Conservation (phyloP, 2,329 filamentous ascomycete genomes). For the Penicillium italicum region DNA sequence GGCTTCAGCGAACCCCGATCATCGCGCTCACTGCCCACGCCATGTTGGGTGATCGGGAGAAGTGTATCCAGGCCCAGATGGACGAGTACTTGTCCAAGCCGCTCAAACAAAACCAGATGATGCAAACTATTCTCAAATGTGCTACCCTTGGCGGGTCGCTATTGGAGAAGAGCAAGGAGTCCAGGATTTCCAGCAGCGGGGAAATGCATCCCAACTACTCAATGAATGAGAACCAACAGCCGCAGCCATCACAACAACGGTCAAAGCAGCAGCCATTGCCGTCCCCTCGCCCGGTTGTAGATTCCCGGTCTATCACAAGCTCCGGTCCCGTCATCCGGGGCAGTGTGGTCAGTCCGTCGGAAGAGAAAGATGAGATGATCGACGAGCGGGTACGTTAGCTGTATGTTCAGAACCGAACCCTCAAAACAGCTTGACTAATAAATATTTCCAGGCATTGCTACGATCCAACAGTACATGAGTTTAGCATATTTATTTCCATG, state of each 20-base stretch:
- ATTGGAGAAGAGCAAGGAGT: constrained; percentile 44
- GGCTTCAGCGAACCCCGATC: constrained; percentile 81
- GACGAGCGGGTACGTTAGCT: constrained; percentile 51
- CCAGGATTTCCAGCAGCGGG: constrained; percentile 39
- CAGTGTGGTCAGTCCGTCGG: constrained; percentile 60
- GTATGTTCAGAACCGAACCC: constrained; percentile 6
- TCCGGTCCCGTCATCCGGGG: constrained; percentile 56
- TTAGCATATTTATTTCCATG: constrained; percentile 26
- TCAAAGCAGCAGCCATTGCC: constrained; percentile 17
- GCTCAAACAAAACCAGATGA: constrained; percentile 92
- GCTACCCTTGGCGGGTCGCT: constrained; percentile 70
- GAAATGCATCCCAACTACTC: constrained; percentile 37
- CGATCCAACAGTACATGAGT: constrained; percentile 50
- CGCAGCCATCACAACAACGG: constrained; percentile 14
- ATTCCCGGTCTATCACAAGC: constrained; percentile 67
- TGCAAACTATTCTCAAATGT: constrained; percentile 96
- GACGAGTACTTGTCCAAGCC: constrained; percentile 98
- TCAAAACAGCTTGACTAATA: constrained; percentile 10
- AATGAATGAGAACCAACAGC: constrained; percentile 36
- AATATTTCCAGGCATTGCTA: constrained; percentile 40
- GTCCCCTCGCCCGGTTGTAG: constrained; percentile 50
- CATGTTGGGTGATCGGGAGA: constrained; percentile 97
- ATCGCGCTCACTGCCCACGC: constrained; percentile 96
- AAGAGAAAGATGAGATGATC: constrained; percentile 61
- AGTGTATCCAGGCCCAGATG: constrained; percentile 98